phyloP scores from a whole-genome alignment of 2,329 filamentous ascomycete species.

The Sporothrix brunneoviolacea region DNA sequence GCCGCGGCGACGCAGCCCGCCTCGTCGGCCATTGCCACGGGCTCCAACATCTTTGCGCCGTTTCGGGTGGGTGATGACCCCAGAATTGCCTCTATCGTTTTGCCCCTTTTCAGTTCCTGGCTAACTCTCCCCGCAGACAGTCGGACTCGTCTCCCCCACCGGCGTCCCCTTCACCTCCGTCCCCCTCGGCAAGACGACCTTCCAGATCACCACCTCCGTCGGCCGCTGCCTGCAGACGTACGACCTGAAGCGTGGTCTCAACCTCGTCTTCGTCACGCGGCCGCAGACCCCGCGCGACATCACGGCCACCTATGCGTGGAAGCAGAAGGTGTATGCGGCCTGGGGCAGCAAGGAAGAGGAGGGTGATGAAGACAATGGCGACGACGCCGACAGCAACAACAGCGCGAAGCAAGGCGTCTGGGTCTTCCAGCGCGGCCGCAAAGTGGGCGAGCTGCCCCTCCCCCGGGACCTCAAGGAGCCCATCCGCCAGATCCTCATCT shows the following conservation, averaged over 20 bases:
- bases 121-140: conserved; percentile 51
- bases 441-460: conserved; percentile 65
- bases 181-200: conserved; percentile 86
- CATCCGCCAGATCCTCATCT: conserved; percentile 69
- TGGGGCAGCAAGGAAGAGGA: conserved; percentile 56
- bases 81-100: background rate
- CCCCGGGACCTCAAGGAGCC: conserved; percentile 61
- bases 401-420: conserved; percentile 61
- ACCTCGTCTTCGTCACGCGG: conserved; percentile 86
- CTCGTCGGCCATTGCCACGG: conserved; percentile 35
- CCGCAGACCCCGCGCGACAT: conserved; percentile 83
- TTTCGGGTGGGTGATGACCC: conserved; percentile 61
- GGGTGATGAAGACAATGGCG: background rate
- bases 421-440: conserved; percentile 88
- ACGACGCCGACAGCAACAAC: background rate
- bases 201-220: conserved; percentile 94
- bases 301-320: conserved; percentile 82
- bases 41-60: conserved; percentile 83
- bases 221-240: conserved; percentile 91
- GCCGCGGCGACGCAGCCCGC: conserved; percentile 32
- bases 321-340: conserved; percentile 78
- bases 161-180: conserved; percentile 82
- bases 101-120: background rate
- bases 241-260: conserved; percentile 81
- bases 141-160: conserved; percentile 89